A percentile compares a stretch with the other conserved stretches of the same genome.
Evolutionary conservation across 2,329 filamentous ascomycete genomes (phyloP).

Genomic region (Rhynchosporium secalis): DNA sequence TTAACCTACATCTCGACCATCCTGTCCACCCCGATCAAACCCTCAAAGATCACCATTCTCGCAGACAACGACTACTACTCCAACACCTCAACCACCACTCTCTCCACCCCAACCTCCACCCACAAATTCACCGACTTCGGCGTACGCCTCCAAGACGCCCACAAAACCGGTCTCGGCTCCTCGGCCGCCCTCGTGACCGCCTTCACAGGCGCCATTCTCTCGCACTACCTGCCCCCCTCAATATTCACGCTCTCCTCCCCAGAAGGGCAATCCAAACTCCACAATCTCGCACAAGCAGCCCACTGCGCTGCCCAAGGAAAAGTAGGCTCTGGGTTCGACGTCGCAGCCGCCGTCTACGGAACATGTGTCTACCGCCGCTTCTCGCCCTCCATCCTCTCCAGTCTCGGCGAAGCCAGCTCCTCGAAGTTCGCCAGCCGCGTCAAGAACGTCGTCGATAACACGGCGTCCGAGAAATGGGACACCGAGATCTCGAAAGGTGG

Average conservation of each 20-base stretch:
- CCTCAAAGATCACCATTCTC: conserved; percentile 79
- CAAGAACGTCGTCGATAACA: conserved; percentile 64
- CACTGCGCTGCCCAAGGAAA: conserved; percentile 98
- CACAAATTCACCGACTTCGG: conserved; percentile 74
- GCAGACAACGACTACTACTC: conserved; percentile 98
- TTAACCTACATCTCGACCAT: conserved; percentile 71
- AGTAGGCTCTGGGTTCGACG: conserved; percentile 92
- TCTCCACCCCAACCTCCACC: conserved; percentile 39
- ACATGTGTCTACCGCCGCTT: conserved; percentile 92
- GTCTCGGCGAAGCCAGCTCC: conserved; percentile 65
- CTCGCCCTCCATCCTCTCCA: conserved; percentile 71
- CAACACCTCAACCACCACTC: conserved; percentile 49
- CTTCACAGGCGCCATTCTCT: conserved; percentile 73
- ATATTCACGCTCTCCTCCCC: conserved; percentile 59
- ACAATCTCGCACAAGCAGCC: conserved; percentile 90
- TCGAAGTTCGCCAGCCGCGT: conserved; percentile 67
- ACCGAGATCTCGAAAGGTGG: conserved; percentile 69
- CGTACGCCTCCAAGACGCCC: conserved; percentile 72
- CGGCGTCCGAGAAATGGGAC: conserved; percentile 66
- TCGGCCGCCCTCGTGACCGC: conserved; percentile 92
- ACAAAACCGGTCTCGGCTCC: conserved; percentile 95
- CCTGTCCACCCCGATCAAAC: conserved; percentile 54
- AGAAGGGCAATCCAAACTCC: conserved; percentile 61
- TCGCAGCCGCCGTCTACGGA: conserved; percentile 89
- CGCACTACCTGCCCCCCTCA: conserved; percentile 65